Evolutionary conservation across 108 stramenopile genomes (phyloP).

Genomic region (Hondaea fermentalgiana): DNA sequence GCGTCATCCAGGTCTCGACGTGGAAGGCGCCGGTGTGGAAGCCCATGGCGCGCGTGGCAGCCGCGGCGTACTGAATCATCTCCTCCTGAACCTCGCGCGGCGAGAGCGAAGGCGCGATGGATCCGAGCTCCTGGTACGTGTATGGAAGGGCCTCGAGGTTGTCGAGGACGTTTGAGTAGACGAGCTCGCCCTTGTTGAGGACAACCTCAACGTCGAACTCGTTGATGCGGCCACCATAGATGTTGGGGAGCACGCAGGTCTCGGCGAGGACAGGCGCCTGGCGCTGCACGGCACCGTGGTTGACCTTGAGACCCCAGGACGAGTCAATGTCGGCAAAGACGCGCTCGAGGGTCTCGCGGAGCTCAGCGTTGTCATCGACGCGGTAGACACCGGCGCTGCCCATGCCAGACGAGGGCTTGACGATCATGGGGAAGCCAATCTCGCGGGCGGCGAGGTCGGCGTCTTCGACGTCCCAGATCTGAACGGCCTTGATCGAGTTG

Average conservation of each 20-base stretch:
- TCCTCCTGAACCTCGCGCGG: neutral
- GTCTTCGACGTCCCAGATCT: constrained; percentile 7
- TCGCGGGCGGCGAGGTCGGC: neutral
- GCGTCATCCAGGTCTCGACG: neutral
- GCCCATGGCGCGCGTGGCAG: neutral
- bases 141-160: neutral
- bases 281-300: neutral
- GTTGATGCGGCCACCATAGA: neutral
- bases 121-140: neutral
- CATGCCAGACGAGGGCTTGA: constrained; percentile 10
- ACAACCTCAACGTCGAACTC: neutral
- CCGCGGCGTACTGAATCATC: constrained; percentile 12
- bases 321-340: neutral
- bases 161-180: constrained; percentile 8
- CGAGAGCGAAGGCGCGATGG: neutral
- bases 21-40: neutral
- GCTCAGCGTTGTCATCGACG: neutral
- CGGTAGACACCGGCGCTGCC: neutral
- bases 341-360: neutral
- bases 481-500: neutral
- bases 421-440: constrained; percentile 12
- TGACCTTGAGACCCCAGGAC: neutral
- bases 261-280: constrained; percentile 14
- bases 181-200: neutral
- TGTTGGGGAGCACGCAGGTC: neutral